Evolutionary conservation across 1,284 basidiomycete genomes (phyloP).

Genomic region (Moesziomyces antarcticus): DNA sequence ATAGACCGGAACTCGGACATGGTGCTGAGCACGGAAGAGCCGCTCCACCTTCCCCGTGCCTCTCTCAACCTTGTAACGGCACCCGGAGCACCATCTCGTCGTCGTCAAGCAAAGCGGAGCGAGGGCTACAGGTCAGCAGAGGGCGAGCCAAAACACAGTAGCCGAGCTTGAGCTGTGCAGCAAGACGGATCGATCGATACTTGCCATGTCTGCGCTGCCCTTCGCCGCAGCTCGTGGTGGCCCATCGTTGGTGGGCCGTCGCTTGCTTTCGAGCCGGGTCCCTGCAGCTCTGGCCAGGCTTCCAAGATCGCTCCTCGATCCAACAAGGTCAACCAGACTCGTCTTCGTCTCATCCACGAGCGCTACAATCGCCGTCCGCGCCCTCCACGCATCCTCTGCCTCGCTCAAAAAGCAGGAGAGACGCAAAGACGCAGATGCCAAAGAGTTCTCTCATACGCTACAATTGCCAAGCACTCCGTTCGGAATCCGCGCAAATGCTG

Average conservation of each 20-base stretch:
- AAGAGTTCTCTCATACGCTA: slow-evolving; percentile 75
- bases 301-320: background rate
- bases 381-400: slow-evolving; percentile 8
- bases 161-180: too few relatives aligned
- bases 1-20: background rate
- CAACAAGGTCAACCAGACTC: too few relatives aligned
- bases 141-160: background rate
- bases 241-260: background rate
- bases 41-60: background rate
- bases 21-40: background rate
- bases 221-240: background rate
- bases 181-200: too few relatives aligned
- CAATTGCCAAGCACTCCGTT: slow-evolving; percentile 86
- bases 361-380: background rate
- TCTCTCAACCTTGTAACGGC: background rate
- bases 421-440: slow-evolving; percentile 13
- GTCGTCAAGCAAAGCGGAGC: background rate
- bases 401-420: slow-evolving; percentile 13
- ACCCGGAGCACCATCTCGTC: background rate
- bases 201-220: background rate
- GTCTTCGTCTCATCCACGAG: background rate
- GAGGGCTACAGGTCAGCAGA: background rate
- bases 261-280: background rate
- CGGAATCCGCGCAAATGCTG: slow-evolving; percentile 79
- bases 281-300: background rate